Conservation (phyloP, 2,329 filamentous ascomycete genomes). For the Arthrinium puccinioides region DNA sequence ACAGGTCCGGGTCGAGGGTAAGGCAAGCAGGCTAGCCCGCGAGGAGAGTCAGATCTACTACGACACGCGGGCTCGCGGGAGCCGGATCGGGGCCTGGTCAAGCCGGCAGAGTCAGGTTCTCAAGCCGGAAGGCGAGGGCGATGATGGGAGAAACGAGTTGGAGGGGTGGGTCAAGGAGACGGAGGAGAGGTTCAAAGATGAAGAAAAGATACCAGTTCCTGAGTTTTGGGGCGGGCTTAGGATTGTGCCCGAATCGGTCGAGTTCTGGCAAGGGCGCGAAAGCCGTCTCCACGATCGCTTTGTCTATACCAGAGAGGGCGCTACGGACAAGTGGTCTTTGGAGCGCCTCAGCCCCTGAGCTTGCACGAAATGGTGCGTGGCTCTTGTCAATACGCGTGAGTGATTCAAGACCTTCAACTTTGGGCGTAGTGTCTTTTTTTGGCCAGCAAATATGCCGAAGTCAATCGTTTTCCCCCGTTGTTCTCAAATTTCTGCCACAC, state of each 20-base stretch:
- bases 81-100: constrained; percentile 86
- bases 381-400: no score
- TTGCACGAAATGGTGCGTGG: not conserved
- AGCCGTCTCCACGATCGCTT: constrained; percentile 93
- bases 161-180: constrained; percentile 71
- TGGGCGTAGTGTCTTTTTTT: no score
- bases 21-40: constrained; percentile 54
- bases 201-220: constrained; percentile 79
- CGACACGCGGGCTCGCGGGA: constrained; percentile 67
- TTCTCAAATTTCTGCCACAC: no score
- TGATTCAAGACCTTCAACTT: no score
- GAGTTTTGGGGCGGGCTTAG: constrained; percentile 92
- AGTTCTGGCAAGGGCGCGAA: constrained; percentile 94
- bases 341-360: constrained; percentile 66
- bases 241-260: constrained; percentile 75
- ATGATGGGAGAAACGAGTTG: constrained; percentile 66
- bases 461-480: no score
- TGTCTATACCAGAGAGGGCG: constrained; percentile 61
- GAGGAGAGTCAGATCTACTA: constrained; percentile 69
- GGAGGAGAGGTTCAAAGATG: constrained; percentile 66
- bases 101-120: constrained; percentile 81
- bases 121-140: constrained; percentile 31
- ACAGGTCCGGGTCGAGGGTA: constrained; percentile 85
- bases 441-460: no score
- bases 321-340: constrained; percentile 52